Percentiles rank a stretch among this genome's conserved stretches.
Conservation (phyloP, 2,329 filamentous ascomycete genomes). For the Apiospora koreana region DNA sequence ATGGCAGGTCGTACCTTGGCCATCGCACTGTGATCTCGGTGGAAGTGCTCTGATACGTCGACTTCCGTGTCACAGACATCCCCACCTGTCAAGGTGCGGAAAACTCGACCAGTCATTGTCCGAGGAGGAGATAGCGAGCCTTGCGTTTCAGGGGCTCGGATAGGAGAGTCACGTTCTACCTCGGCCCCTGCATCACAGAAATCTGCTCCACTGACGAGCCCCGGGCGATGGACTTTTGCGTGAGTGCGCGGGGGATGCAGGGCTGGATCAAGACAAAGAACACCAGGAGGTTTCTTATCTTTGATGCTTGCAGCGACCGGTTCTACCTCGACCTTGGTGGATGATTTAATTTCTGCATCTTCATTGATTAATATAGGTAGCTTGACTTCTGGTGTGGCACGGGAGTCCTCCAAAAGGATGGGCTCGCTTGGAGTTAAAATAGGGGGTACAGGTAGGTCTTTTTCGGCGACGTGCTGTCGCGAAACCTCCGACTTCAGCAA, state of each 20-base stretch:
- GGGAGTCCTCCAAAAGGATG: not conserved
- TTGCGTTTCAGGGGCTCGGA: conserved; percentile 16
- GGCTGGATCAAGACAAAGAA: conserved; percentile 20
- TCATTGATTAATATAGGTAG: not conserved
- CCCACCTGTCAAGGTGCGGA: conserved; percentile 19
- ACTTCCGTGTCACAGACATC: conserved; percentile 19
- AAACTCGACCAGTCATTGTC: conserved; percentile 16
- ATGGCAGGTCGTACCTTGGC: conserved; percentile 24
- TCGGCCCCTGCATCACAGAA: conserved; percentile 20
- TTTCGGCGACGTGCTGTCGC: conserved; percentile 16
- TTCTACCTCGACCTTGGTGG: not conserved
- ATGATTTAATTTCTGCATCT: not conserved
- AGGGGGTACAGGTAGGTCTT: conserved; percentile 28
- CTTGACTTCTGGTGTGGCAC: not conserved
- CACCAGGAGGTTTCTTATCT: not conserved
- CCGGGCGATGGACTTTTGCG: conserved; percentile 19
- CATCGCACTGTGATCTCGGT: conserved; percentile 17
- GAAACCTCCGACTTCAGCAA: conserved; percentile 25
- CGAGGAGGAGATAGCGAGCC: not conserved
- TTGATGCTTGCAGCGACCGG: not conserved
- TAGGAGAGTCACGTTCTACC: conserved; percentile 20
- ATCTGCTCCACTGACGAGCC: conserved; percentile 18
- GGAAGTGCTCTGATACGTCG: conserved; percentile 21
- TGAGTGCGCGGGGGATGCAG: conserved; percentile 21
- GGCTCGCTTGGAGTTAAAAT: conserved; percentile 22